Conservation (phyloP, 2,329 filamentous ascomycete genomes). For the Penicillium sp. region DNA sequence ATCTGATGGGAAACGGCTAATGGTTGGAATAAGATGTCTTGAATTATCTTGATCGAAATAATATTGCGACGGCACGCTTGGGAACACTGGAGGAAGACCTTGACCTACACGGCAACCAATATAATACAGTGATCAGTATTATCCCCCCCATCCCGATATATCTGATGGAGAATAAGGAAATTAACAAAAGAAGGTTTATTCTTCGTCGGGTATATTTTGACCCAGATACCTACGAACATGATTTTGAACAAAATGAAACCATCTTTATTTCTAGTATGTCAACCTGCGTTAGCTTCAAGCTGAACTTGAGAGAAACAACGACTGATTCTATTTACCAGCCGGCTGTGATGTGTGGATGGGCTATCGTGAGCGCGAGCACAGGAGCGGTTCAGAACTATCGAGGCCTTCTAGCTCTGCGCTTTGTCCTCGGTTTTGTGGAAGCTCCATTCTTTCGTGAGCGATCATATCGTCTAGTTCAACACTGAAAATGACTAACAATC, state of each 20-base stretch:
- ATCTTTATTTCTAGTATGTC: slow-evolving; percentile 7
- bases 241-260: slow-evolving; percentile 14
- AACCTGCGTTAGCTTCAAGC: too few species aligned
- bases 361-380: slow-evolving; percentile 5
- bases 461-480: too few species aligned
- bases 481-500: neutral
- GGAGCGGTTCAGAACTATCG: slow-evolving; percentile 7
- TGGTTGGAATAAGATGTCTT: slow-evolving; percentile 8
- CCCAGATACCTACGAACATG: slow-evolving; percentile 11
- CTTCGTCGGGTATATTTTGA: slow-evolving; percentile 34
- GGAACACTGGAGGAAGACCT: slow-evolving; percentile 37
- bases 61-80: slow-evolving; percentile 14
- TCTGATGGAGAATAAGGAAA: neutral
- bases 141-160: neutral
- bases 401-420: slow-evolving; percentile 8
- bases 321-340: neutral
- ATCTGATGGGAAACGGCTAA: neutral
- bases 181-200: slow-evolving; percentile 33
- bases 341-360: slow-evolving; percentile 11
- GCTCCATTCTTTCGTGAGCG: slow-evolving; percentile 13
- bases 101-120: slow-evolving; percentile 22
- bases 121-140: slow-evolving; percentile 8
- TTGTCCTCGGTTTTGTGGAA: slow-evolving; percentile 18
- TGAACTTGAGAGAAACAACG: too few species aligned
- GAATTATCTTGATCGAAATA: slow-evolving; percentile 17